Evolutionary conservation across 2,329 filamentous ascomycete genomes (phyloP).

Genomic region (Talaromyces sp.): DNA sequence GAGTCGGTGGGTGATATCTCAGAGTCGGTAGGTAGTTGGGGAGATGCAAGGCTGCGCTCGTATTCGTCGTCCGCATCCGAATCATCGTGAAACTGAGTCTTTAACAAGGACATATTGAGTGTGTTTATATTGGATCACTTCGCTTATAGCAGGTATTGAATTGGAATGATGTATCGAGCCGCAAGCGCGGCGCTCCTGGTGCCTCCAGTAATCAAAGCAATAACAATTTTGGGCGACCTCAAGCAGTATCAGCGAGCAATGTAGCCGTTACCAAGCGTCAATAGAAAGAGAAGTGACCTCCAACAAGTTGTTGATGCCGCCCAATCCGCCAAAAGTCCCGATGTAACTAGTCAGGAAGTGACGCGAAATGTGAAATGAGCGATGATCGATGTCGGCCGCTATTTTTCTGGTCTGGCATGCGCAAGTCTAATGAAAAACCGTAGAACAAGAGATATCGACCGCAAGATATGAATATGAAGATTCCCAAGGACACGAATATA

Average conservation of each 20-base stretch:
- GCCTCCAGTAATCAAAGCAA: neutral
- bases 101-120: constrained; percentile 11
- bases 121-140: neutral
- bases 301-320: neutral
- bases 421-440: neutral
- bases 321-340: neutral
- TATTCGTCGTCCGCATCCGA: constrained; percentile 64
- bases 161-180: constrained; percentile 1
- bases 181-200: constrained; percentile 6
- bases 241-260: neutral
- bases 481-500: neutral
- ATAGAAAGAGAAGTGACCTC: neutral
- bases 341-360: neutral
- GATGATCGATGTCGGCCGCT: neutral
- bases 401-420: neutral
- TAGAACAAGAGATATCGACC: neutral
- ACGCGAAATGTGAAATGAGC: constrained; percentile 6
- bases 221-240: neutral
- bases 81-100: constrained; percentile 55
- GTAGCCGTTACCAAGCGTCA: neutral
- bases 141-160: neutral
- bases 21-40: constrained; percentile 53
- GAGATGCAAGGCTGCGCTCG: constrained; percentile 56
- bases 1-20: constrained; percentile 54
- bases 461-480: neutral